Base-by-base conservation (phyloP, 2,329 filamentous ascomycete species). In the Aureobasidium sp. region DNA sequence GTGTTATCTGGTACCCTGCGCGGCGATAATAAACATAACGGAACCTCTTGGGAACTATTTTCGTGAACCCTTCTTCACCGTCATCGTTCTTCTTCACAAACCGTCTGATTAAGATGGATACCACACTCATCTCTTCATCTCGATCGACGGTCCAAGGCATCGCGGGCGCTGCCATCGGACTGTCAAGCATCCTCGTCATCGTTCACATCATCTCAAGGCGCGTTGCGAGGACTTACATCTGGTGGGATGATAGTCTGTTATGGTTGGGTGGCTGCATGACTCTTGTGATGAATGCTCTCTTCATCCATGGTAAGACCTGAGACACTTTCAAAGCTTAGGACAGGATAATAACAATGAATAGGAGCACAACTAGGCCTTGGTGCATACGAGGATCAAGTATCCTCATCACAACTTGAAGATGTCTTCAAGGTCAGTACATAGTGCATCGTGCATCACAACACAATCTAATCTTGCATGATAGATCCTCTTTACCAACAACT, bases 171-270 rank as follows among this genome's bases (percentile, higher is more conserved):
- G 42, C 48, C 44, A 50, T 46, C 34, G 60, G 32, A 44, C 39
- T 62, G 42, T 46, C 60, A 37, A 41, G 29, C 6, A 41, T 62
- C 6, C 46, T 62, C 26, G 41, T 62, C 51, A 42, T 42, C 17
- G 13, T 57, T 47, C 50, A 52, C 29, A 57, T 62, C 5, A 15
- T 48, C 29, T 48, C 41, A 10, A 41, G 60, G 48, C 60, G 51
- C 8, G 7, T 57, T 23, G 60, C 60, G 23, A 56, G 32, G 56
- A 34, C 60, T 17, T 41, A 12, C 5, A 29, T 62, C 8, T 62
- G 60, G 60, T 62, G 60, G 60, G 60, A 62, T 57, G 60, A 62
- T 26, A 7, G 60, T 20, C 37, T 48, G n/a, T 32, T 51, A 39
- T 62, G 60, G 60, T 29, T 57, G 20, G 60, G 60, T 32, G 26